Conservation (phyloP, 139 green algal species). For the Coelastrella sp. region DNA sequence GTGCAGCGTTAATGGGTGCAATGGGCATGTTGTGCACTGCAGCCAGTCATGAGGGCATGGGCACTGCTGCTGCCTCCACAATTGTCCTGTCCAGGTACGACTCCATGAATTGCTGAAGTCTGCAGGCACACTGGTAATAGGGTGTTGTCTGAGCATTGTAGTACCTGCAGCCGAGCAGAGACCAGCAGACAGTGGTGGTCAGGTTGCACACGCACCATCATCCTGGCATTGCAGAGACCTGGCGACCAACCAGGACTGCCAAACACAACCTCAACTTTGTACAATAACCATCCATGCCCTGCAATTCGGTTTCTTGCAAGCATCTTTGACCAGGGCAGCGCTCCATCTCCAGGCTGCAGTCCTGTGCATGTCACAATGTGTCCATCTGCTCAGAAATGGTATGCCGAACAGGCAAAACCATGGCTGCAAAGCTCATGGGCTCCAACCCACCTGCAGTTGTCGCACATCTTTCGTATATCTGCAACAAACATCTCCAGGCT, state of each 20-base stretch:
- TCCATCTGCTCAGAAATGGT: neutral
- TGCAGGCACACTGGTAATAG: slow-evolving; percentile 87
- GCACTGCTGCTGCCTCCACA: neutral
- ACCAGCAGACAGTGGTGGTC: too few relatives aligned
- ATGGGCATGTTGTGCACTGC: too few relatives aligned
- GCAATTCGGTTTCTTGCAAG: neutral
- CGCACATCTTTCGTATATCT: slow-evolving; percentile 90
- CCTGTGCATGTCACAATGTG: neutral
- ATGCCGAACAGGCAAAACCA: neutral
- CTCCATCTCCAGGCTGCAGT: neutral
- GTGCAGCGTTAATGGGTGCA: too few relatives aligned
- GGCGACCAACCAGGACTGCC: neutral
- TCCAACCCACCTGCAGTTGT: slow-evolving; percentile 73
- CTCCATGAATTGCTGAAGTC: slow-evolving; percentile 68
- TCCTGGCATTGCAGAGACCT: neutral
- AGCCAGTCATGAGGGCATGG: neutral
- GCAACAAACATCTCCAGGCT: slow-evolving; percentile 95
- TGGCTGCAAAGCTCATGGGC: neutral
- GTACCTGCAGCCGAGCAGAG: slow-evolving; percentile 46
- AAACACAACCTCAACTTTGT: neutral
- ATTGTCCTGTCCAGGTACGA: slow-evolving; percentile 39
- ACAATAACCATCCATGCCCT: neutral
- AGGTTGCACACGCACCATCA: neutral
- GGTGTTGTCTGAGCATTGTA: slow-evolving; percentile 93
- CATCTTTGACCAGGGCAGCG: neutral